Base-by-base conservation (phyloP, 2,329 filamentous ascomycete species). In the Colletotrichum lentis region DNA sequence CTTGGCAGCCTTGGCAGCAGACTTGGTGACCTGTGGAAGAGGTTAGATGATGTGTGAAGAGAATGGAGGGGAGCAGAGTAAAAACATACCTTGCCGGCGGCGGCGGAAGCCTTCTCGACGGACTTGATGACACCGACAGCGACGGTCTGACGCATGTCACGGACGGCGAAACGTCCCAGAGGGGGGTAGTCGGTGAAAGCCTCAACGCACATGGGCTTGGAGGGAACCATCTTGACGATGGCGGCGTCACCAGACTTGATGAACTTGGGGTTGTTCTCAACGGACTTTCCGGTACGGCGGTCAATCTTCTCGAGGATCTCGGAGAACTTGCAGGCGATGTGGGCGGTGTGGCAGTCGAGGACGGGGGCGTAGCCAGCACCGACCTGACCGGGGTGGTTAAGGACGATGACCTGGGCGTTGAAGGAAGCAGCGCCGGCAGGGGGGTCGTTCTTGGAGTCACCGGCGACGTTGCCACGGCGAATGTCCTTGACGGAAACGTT, bases 401-500 rank as follows among this genome's bases (percentile, higher is more conserved):
- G 93, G 82, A 99, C 94, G 82, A 99, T 99, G 88, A 99, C 96
- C 91, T 99, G 96, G 82, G 96, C 96, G 84, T 93, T 96, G 94
- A 99, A 99, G 80, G 91, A 94, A 79, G 95, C 94, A 80, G 89
- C 90, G 80, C 88, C 96, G 82, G 85, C 82, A 74, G 96, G 93
- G 78, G 96, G 96, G 88, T 99, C 96, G 89, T 97, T 96, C 94
- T 99, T 99, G 90, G 93, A 95, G 93, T 99, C 96, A 93, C 94
- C 93, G 80, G 92, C 92, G 78, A 99, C 96, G 91, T 99, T 98
- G 82, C 96, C 96, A 97, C 96, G 96, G 86, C 96, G 96, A 82
- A 99, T 97, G 84, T 99, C 96, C 94, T 99, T 99, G 87, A 99
- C 96, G 85, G 96, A 98, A 80, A 99, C 96, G 96, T 99, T 99